Base-by-base conservation (phyloP, 106 monocot species). In the Agapanthus africanus region DNA sequence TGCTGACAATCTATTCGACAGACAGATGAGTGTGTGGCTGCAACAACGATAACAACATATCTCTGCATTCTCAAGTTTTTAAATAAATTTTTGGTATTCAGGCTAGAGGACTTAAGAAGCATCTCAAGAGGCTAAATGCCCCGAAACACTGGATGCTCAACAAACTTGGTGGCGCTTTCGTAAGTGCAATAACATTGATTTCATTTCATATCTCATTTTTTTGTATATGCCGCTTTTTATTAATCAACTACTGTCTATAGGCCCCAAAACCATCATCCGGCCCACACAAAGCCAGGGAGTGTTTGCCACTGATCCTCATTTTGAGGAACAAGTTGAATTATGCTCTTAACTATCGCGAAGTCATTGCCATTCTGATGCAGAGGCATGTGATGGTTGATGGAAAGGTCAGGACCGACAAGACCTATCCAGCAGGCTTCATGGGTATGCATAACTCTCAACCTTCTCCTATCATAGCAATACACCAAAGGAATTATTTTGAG, bases 201-300 rank as follows among this genome's bases (percentile, higher is more conserved):
- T 28, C 8, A 6, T n/a, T n/a, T n/a, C n/a, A n/a, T n/a, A n/a
- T 14, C 60, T 15, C 10, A 18, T 34, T 1, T 18, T 7, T 6
- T 34, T 27, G 4, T n/a, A 7, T 33, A 32, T 16, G 11, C 23
- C 6, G 3, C 60, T 49, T 27, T 36, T 75, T 35, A 37, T 30
- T 11, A 19, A 4, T 64, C 38, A 3, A 64, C 13, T 11, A 35
- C 22, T 19, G 38, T 31, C 11, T 6, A 38, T 66, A 92, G 92
- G 92, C 93, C 25, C 93, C 93, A 32, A 93, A 93, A 41, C 93
- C 93, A 25, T 93, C 93, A 51, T 93, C 93, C 59, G 93, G 93
- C 18, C 93, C 93, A 13, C 93, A 93, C 70, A 93, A 93, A 75
- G 80, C 83, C 0, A 80, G 93, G 36, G 93, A 93, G 57, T 93